Base-by-base conservation (phyloP, 2,329 filamentous ascomycete species). In the Fusarium pseudoanthophilum region DNA sequence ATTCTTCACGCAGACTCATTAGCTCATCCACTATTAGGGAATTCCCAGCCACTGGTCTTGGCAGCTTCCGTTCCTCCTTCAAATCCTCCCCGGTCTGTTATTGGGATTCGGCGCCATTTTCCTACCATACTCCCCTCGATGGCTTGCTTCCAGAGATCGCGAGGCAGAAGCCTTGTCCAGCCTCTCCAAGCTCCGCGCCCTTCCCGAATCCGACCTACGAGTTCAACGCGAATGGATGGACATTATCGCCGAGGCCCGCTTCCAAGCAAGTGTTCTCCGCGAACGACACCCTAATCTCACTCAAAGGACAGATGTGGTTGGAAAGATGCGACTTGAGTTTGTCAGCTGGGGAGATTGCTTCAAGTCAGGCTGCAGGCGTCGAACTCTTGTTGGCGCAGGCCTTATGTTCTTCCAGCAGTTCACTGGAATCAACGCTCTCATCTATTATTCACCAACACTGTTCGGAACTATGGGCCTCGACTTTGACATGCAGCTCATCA, bases 371-470 rank as follows among this genome's bases (percentile, higher is more conserved):
- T 87, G 85, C 75, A 86, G 85, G 82, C 82, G 85, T 48, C 81
- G 82, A 18, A 82, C 81, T 2, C 70, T 78, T 52, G 82, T 90
- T 24, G 89, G 87, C 28, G 79, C 85, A 11, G 82, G 84, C 2
- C 75, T 90, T 20, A 87, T 87, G 83, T 90, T 90, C 75, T 90
- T 90, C 77, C 88, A 90, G 63, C 87, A 79, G 60, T 77, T 78
- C 34, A 69, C 71, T 24, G 78, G 78, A 6, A 79, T 83, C 21
- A 85, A 85, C 61, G 83, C 83, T 2, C 83, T 88, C 42, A 85
- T 89, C 75, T 90, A 89, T 80, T 90, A 90, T 71, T 86, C 87
- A 0, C 89, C 89, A 0, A 84, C 86, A 39, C 89, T 91, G 63
- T 91, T 91, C 80, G 82, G 75, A 1, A 84, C 86, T 67, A 83